Evolutionary conservation across 257 asterid species (phyloP).

Genomic region (Penstemon newberryi): DNA sequence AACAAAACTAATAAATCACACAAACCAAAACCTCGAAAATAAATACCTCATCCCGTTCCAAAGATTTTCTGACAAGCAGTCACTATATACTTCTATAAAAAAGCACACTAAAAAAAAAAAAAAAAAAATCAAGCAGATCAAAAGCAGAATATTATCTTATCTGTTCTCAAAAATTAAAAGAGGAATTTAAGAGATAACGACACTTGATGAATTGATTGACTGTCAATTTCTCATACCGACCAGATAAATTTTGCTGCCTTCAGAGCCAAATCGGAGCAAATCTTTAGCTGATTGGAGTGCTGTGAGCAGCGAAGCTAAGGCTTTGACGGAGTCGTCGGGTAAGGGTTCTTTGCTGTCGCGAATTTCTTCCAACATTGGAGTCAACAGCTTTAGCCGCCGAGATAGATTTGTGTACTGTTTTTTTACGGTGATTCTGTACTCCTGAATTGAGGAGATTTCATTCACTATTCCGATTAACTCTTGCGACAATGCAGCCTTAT

Average conservation of each 20-base stretch:
- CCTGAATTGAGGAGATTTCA: slow-evolving; percentile 73
- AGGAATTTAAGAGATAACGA: slow-evolving; percentile 24
- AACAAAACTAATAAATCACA: background rate
- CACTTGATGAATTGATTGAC: background rate
- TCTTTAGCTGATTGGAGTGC: slow-evolving; percentile 80
- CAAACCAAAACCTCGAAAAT: slow-evolving; percentile 10
- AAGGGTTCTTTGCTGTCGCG: slow-evolving; percentile 66
- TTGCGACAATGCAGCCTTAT: slow-evolving; percentile 52
- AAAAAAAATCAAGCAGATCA: background rate
- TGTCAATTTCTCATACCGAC: slow-evolving; percentile 43
- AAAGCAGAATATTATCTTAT: background rate
- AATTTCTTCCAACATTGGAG: slow-evolving; percentile 96
- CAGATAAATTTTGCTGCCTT: slow-evolving; percentile 91
- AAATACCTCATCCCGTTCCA: slow-evolving; percentile 6
- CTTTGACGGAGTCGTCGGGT: slow-evolving; percentile 49
- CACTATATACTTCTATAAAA: too few relatives aligned
- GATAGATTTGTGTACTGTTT: slow-evolving; percentile 85
- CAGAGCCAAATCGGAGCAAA: slow-evolving; percentile 82
- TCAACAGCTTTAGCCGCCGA: slow-evolving; percentile 85
- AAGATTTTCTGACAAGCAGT: slow-evolving; percentile 12
- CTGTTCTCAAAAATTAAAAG: slow-evolving; percentile 21
- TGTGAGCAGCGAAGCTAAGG: slow-evolving; percentile 43
- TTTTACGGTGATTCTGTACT: slow-evolving; percentile 67
- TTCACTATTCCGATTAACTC: slow-evolving; percentile 56
- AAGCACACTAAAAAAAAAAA: too few relatives aligned